Evolutionary conservation across 208 protist genomes (phyloP).

Genomic region (Blastocrithidia nonstop): DNA sequence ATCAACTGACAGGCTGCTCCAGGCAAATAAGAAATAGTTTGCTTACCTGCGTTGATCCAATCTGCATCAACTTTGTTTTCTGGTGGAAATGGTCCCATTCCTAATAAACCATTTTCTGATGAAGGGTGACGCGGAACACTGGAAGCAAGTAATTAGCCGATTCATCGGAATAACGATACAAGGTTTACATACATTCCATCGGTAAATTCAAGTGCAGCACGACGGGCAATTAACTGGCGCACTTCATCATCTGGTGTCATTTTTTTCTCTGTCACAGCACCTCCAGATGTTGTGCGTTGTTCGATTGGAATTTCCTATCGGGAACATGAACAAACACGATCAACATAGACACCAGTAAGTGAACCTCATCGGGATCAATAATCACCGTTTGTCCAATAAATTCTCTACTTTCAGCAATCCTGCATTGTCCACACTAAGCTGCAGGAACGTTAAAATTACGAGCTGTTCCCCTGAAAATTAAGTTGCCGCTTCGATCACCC

Average conservation of each 20-base stretch:
- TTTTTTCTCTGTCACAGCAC: slow-evolving; percentile 25
- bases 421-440: slow-evolving; percentile 78
- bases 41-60: slow-evolving; percentile 95
- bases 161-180: slow-evolving; percentile 94
- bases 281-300: slow-evolving; percentile 23
- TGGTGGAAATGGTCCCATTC: slow-evolving; percentile 87
- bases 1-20: too few species aligned
- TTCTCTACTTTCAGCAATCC: slow-evolving; percentile 93
- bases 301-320: slow-evolving; percentile 27
- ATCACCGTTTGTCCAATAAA: slow-evolving; percentile 87
- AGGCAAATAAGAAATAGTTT: slow-evolving; percentile 92
- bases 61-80: slow-evolving; percentile 82
- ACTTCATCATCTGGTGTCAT: slow-evolving; percentile 12
- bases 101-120: slow-evolving; percentile 88
- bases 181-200: slow-evolving; percentile 95
- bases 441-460: slow-evolving; percentile 91
- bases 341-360: slow-evolving; percentile 92
- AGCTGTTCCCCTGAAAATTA: slow-evolving; percentile 81
- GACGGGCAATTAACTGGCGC: slow-evolving; percentile 83
- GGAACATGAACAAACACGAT: slow-evolving; percentile 74
- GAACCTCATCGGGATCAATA: slow-evolving; percentile 88
- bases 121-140: slow-evolving; percentile 77
- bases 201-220: slow-evolving; percentile 90
- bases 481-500: slow-evolving; percentile 78
- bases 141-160: slow-evolving; percentile 82